These are phyloP conservation scores for Volvariella surrecta DNA, from an alignment of 1,284 basidiomycete genomes.

Conservation along the genomic window DNA sequence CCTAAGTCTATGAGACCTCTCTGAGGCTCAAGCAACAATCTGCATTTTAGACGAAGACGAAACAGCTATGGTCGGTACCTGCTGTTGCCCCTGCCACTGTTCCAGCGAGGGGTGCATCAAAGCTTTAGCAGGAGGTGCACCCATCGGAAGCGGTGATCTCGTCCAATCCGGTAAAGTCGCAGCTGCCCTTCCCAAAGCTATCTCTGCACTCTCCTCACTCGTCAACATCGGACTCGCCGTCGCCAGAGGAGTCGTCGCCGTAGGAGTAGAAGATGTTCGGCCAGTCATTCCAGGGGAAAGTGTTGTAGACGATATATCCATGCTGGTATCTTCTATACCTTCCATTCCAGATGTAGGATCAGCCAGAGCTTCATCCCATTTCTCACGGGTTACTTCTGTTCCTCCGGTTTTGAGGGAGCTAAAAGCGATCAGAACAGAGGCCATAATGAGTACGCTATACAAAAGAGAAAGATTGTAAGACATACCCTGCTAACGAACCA, in stretches of 20 bases:
- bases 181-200: too few relatives aligned
- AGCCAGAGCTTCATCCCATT: slow-evolving; percentile 68
- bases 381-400: slow-evolving; percentile 72
- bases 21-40: too few relatives aligned
- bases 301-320: too few relatives aligned
- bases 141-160: slow-evolving; percentile 45
- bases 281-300: too few relatives aligned
- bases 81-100: too few relatives aligned
- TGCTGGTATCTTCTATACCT: too few relatives aligned
- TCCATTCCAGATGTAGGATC: slow-evolving; percentile 35
- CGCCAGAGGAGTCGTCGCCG: too few relatives aligned
- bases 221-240: slow-evolving; percentile 26
- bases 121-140: slow-evolving; percentile 35
- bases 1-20: too few relatives aligned
- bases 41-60: too few relatives aligned
- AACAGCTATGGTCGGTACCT: too few relatives aligned
- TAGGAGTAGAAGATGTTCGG: too few relatives aligned
- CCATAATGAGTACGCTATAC: slow-evolving; percentile 4
- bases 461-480: slow-evolving; percentile 10
- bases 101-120: too few relatives aligned
- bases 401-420: slow-evolving; percentile 77
- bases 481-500: slow-evolving; percentile 83
- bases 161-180: slow-evolving; percentile 75
- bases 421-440: slow-evolving; percentile 3
- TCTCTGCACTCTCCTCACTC: slow-evolving; percentile 13